These are phyloP conservation scores for Penicillium herquei DNA, from an alignment of 495 filamentous ascomycete genomes.

Conservation along the genomic window DNA sequence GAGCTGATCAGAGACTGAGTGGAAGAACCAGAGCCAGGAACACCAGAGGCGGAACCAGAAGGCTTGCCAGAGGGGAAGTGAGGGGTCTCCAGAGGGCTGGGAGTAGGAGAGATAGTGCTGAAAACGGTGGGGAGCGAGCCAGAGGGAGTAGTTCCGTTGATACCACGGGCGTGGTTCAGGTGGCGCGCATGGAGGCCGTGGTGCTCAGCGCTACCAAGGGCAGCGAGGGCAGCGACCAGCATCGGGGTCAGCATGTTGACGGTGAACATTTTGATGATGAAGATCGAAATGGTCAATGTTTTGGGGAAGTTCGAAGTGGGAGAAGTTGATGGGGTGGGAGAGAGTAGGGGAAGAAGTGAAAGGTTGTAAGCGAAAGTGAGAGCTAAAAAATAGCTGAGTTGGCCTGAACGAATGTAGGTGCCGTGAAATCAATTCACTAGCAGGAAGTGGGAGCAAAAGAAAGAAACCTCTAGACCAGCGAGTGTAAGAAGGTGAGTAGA, in stretches of 20 bases:
- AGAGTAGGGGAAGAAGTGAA: not conserved
- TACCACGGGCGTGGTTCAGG: constrained; percentile 25
- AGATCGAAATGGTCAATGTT: constrained; percentile 27
- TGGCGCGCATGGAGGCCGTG: constrained; percentile 36
- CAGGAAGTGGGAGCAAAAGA: not conserved
- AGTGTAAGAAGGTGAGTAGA: constrained; percentile 1
- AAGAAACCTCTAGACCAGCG: constrained; percentile 2
- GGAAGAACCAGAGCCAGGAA: not conserved
- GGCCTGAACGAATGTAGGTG: not conserved
- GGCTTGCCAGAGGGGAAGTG: constrained; percentile 8
- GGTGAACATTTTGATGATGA: constrained; percentile 33
- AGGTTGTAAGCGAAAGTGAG: not conserved
- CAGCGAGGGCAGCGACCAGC: constrained; percentile 48
- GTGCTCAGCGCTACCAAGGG: constrained; percentile 39
- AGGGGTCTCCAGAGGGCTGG: constrained; percentile 5
- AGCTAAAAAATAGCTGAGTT: too few relatives aligned
- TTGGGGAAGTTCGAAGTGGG: not conserved
- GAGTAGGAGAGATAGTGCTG: constrained; percentile 10
- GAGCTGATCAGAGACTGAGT: constrained; percentile 1
- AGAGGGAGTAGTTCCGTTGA: constrained; percentile 9
- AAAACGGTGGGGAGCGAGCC: constrained; percentile 13
- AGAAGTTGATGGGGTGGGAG: constrained; percentile 8
- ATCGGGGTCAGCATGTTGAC: constrained; percentile 49
- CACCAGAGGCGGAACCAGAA: not conserved
- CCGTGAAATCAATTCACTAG: constrained; percentile 6